These are phyloP conservation scores for Daldinia grandis DNA, from an alignment of 495 filamentous ascomycete species.

Conservation along the genomic window DNA sequence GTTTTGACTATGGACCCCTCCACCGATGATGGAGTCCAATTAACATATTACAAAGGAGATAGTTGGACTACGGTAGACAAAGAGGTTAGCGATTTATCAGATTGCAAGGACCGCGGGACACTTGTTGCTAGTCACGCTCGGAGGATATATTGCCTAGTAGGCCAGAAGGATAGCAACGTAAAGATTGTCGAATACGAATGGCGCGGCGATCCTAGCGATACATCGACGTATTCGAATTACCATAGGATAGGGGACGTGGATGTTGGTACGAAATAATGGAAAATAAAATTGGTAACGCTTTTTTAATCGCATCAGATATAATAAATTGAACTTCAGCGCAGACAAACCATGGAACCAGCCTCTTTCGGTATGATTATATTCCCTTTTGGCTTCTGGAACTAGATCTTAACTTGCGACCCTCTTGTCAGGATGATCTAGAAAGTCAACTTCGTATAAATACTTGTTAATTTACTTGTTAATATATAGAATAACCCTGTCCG, in stretches of 20 bases:
- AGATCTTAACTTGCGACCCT: background rate
- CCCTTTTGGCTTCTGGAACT: background rate
- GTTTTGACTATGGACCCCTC: slow-evolving; percentile 43
- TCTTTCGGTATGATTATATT: background rate
- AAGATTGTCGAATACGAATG: slow-evolving; percentile 43
- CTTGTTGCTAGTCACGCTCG: slow-evolving; percentile 36
- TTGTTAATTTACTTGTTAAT: background rate
- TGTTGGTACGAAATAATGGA: slow-evolving; percentile 20
- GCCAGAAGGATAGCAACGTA: slow-evolving; percentile 1
- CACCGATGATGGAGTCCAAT: slow-evolving; percentile 34
- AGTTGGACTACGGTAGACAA: slow-evolving; percentile 20
- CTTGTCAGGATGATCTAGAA: no score
- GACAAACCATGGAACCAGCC: background rate
- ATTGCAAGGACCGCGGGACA: slow-evolving; percentile 27
- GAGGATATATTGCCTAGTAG: slow-evolving; percentile 41
- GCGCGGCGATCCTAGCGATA: slow-evolving; percentile 36
- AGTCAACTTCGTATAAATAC: no score
- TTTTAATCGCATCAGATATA: slow-evolving; percentile 11
- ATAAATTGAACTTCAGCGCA: slow-evolving; percentile 4
- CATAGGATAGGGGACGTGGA: slow-evolving; percentile 34
- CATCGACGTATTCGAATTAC: slow-evolving; percentile 36
- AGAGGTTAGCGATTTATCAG: slow-evolving; percentile 19
- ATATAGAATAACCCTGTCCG: background rate
- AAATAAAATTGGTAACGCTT: background rate
- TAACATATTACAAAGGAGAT: slow-evolving; percentile 37